Evolutionary conservation across 2,329 filamentous ascomycete genomes (phyloP), one percentile per base, ranked within the genome.

Genomic region (Phoma sp.): DNA sequence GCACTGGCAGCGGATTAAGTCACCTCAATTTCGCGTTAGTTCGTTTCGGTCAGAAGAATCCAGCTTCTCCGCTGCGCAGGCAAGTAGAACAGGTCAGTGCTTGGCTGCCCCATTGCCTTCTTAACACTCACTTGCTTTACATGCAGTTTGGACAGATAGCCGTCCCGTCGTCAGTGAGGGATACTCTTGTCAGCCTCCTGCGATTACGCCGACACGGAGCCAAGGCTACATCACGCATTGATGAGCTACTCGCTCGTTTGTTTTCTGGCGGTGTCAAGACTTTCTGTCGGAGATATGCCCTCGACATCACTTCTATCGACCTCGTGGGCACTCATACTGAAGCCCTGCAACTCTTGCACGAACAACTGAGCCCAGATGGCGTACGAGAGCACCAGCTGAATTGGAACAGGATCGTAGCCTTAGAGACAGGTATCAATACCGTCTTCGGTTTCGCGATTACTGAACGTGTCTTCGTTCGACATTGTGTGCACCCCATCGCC

Each of bases 21-120:
- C 80, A 81, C 24, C 84, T 87, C 39, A 82, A 86, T 67, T 85
- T 83, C 61, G 84, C 82, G 2, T 75, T 86, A 8, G 85, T 84
- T 62, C 81, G 74, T 46, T 87, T 86, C 67, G 74, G 74, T 41
- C 84, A 87, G 64, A 77, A 78, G 17, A 76, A 77, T 6, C 83
- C 83, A 0, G 74, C 79, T 6, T 74, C 76, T 5, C 78, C 82
- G 2, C 81, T 87, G 78, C 79, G 83, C 61, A 82, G 87, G 58
- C 78, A 83, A 62, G 74, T 87, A 5, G 74, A 86, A 13, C 45
- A 60, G 40, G 67, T 68, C 41, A 33, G 58, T 61, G 4, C 36
- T 35, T 25, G 15, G 1, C n/a, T 37, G 13, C n/a, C 3, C 22
- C 13, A 8, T 31, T 32, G 37, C 25, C 3, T 3, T 9, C 22